Evolutionary conservation across 495 filamentous ascomycete genomes (phyloP), one percentile per base, ranked within the genome.

Genomic region (Hypoxylon lenormandii): DNA sequence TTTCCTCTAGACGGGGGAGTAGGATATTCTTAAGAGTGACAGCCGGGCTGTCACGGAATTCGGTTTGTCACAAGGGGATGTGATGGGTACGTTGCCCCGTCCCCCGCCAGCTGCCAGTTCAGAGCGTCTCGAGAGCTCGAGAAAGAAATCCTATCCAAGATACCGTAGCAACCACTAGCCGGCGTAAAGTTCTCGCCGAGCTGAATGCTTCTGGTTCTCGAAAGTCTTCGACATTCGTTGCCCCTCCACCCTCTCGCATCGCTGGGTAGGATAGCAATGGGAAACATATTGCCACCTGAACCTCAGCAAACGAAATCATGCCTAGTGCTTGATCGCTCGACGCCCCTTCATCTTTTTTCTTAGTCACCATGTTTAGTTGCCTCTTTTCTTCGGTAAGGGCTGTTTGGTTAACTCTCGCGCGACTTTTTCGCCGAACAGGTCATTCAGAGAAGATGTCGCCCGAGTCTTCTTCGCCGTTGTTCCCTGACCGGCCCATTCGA

Each of bases 401-500:
- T 33, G 11, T 70, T 28, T 72, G 66, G 77, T 77, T 80, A 75
- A 80, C 71, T 51, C 26, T 75, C 30, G 71, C 47, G 33, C 64
- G 77, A 46, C 52, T 70, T 49, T 23, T 40, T 30, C 40, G 53
- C 45, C 19, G 49, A 67, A 26, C 36, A 73, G 71, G 66, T 50
- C 52, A 51, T 54, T 59, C 60, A 54, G 59, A 66, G 40, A 82
- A 61, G 15, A 86, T 87, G 84, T 87, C 89, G 77, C 84, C 90
- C 71, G 91, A 95, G 78, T 88, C 90, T 48, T 82, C 84, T 53
- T 93, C 93, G 50, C 83, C 89, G 30, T 78, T 91, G 68, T 95
- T 92, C 74, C 92, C 92, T 66, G 91, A 96, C 72, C 88, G 96
- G 71, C 90, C 93, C 59, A 98, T 99, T 74, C 91, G 93, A 40